Percentiles rank a stretch among this genome's conserved stretches.
Conservation (phyloP, 305 asterid species). For the Petunia hybrid region DNA sequence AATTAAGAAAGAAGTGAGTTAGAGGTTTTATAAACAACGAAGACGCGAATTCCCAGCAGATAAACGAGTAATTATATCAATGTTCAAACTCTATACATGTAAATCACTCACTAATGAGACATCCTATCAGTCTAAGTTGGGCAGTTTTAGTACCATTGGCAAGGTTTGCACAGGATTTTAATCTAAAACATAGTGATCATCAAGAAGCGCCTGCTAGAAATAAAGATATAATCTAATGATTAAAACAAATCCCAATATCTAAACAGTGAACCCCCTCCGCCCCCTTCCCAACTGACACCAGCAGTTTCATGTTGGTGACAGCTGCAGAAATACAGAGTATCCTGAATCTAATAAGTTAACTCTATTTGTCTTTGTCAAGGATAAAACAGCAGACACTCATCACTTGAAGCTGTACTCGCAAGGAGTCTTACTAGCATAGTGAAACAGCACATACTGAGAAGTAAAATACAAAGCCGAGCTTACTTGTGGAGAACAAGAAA, state of each 20-base stretch:
- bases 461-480: conserved; percentile 35
- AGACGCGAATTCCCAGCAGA: conserved; percentile 20
- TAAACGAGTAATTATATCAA: background rate
- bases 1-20: background rate
- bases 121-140: conserved; percentile 5
- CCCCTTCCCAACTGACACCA: conserved; percentile 23
- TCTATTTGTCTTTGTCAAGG: conserved; percentile 6
- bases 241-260: conserved; percentile 1
- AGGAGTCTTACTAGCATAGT: conserved; percentile 1
- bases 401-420: conserved; percentile 2
- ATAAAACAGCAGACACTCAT: conserved; percentile 10
- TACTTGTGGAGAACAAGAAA: conserved; percentile 94
- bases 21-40: background rate
- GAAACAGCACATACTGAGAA: background rate
- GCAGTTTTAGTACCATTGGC: background rate
- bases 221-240: conserved; percentile 12
- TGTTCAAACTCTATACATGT: background rate
- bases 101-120: conserved; percentile 1
- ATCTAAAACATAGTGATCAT: background rate
- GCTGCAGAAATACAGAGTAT: conserved; percentile 17
- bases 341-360: conserved; percentile 11
- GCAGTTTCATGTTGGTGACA: background rate
- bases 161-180: background rate
- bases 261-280: too few relatives aligned
- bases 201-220: conserved; percentile 19